These are phyloP conservation scores for Populus hybrid DNA, from an alignment of 441 rosid species.

Conservation along the genomic window DNA sequence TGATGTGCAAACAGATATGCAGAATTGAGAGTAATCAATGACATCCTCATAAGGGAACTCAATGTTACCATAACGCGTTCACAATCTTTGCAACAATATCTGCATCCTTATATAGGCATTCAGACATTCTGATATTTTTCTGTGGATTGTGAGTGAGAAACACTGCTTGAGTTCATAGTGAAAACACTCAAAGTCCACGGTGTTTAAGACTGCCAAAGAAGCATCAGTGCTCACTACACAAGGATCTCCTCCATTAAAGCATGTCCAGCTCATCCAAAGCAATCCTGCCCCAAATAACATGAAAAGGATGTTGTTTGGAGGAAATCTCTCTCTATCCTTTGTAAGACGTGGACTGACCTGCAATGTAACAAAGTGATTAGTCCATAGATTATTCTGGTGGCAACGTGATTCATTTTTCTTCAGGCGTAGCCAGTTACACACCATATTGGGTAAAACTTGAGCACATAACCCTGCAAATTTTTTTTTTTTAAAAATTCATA, in stretches of 20 bases:
- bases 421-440: too few species aligned
- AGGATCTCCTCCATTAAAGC: constrained; percentile 60
- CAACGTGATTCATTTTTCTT: too few species aligned
- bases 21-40: constrained; percentile 71
- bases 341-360: constrained; percentile 49
- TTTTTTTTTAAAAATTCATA: too few species aligned
- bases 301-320: constrained; percentile 35
- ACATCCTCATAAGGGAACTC: constrained; percentile 80
- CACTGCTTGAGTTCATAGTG: too few species aligned
- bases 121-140: too few species aligned
- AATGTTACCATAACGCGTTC: constrained; percentile 30
- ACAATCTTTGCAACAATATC: too few species aligned
- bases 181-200: background rate
- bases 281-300: constrained; percentile 51
- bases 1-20: constrained; percentile 58
- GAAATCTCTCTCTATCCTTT: constrained; percentile 25
- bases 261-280: constrained; percentile 58
- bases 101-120: too few species aligned
- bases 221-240: constrained; percentile 32
- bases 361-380: background rate
- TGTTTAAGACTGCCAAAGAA: constrained; percentile 48
- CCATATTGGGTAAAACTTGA: too few species aligned
- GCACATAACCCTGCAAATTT: too few species aligned
- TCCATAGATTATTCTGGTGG: too few species aligned
- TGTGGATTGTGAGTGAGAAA: too few species aligned